Evolutionary conservation across 805 yeast genomes (phyloP), one percentile per base, ranked within the genome.

Genomic region (Zygosaccharomyces siamensis): DNA sequence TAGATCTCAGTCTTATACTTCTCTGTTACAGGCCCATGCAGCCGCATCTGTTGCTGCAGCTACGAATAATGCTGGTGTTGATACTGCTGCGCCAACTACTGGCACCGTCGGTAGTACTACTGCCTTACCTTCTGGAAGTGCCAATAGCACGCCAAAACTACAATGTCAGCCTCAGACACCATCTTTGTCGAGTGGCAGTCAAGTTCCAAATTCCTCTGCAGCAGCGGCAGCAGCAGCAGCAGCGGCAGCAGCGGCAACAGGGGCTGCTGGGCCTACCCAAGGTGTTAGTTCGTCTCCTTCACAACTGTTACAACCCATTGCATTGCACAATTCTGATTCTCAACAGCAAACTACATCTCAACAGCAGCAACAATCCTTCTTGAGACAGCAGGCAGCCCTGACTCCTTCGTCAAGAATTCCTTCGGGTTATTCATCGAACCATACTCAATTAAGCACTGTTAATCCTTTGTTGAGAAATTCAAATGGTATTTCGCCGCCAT

Each of bases 321-420:
- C 61, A 3, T 26, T 58, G 45, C 61, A 56, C 40, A 52, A 56
- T 10, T 16, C 55, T 28, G 59, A 56, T 16, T 33, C 44, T 28
- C 44, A 41, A 33, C 37, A 31, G 7, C 48, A 45, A 14, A 14
- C 45, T 18, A 41, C 54, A 2, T 52, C 55, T 38, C 59, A 55
- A 43, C 61, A 55, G 40, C 63, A 60, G 48, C 66, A 62, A 32
- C 66, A 62, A 36, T 54, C 67, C 5, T 56, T 55, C 24, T 45
- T 65, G 33, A 64, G 67, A 52, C 64, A 57, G 44, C 67, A 60
- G 39, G 56, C 62, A 33, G 46, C 65, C 14, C 50, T 58, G 16
- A 57, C 68, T 2, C 66, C 66, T 28, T 60, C 66, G 21, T 62
- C 69, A 16, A 57, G 70, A 50, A 63, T 66, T 32, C 70, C 70